Evolutionary conservation across 192 early-diverging fungal genomes (phyloP), one percentile per base, ranked within the genome.

Genomic region (Entomortierella chlamydospora): DNA sequence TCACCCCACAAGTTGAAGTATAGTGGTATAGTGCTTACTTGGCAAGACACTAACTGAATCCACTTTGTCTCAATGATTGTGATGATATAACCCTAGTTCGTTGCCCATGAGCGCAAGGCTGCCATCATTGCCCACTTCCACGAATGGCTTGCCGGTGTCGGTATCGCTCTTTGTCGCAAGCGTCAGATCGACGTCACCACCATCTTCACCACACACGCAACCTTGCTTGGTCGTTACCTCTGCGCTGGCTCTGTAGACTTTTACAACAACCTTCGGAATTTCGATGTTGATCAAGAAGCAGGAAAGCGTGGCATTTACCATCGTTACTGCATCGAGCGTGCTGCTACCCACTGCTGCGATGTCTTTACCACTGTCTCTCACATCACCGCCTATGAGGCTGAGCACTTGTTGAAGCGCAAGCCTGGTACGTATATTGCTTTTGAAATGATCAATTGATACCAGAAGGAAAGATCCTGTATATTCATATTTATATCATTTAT

Each of bases 311-410:
- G 96, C 20, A 99, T 99, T 72, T 99, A 97, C 83, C 96, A 99
- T 73, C 89, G 96, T 26, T 99, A 98, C 85, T 96, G 95, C 74
- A 92, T 99, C 53, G 96, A 99, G 80, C 92, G 96, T 39, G 93
- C 93, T 30, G 97, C 97, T 3, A 87, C 96, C 22, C 96, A 99
- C 65, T 97, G 95, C 74, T 85, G 94, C 41, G 94, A 98, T 81
- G 97, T 99, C 22, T 98, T 99, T 62, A 99, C 97, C 25, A 97
- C 96, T n/a, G 96, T 99, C 54, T 93, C 91, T 63, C 94, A 99
- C 77, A 98, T 99, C 58, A 98, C 97, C 34, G 97, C 97, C 18
- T 98, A 93, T 81, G 97, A 99, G 79, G 88, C 93, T 31, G 97
- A 99, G 81, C 94, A 96, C 85, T 83, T 99, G 51, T 84, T 97